These are phyloP conservation scores for Penicillium hesseltinei DNA, from an alignment of 2,329 filamentous ascomycete species.

Conservation along the genomic window DNA sequence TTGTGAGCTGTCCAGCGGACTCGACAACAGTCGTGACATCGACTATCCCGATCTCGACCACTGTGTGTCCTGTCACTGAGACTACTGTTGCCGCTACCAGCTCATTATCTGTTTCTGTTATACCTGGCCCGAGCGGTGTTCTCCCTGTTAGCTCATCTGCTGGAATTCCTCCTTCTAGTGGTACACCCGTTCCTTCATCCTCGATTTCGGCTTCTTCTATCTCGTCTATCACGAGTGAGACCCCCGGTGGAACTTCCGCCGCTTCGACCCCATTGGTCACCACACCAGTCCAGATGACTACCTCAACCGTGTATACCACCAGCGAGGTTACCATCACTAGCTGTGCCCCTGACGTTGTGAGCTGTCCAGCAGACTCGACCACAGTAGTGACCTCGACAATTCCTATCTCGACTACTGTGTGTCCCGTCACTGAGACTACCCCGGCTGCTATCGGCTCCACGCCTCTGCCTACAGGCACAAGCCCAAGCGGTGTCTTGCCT, in stretches of 20 bases:
- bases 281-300: conserved; percentile 22
- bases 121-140: not conserved
- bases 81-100: conserved; percentile 10
- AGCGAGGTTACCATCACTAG: conserved; percentile 39
- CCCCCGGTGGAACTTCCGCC: not conserved
- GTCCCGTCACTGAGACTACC: not conserved
- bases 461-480: not conserved
- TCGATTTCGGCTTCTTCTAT: not conserved
- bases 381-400: conserved; percentile 52
- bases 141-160: not conserved
- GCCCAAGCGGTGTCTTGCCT: not conserved
- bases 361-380: conserved; percentile 54
- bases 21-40: conserved; percentile 53
- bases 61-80: conserved; percentile 53
- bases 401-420: not conserved
- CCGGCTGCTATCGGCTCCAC: not conserved
- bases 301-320: conserved; percentile 40
- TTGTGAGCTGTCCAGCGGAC: conserved; percentile 52
- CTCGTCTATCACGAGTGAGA: not conserved
- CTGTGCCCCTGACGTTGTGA: conserved; percentile 38
- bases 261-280: too few species aligned
- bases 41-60: conserved; percentile 59
- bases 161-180: not conserved
- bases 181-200: not conserved
- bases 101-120: not conserved